These are phyloP conservation scores for Arctostaphylos glauca DNA, from an alignment of 148 eudicot genomes.

Conservation along the genomic window DNA sequence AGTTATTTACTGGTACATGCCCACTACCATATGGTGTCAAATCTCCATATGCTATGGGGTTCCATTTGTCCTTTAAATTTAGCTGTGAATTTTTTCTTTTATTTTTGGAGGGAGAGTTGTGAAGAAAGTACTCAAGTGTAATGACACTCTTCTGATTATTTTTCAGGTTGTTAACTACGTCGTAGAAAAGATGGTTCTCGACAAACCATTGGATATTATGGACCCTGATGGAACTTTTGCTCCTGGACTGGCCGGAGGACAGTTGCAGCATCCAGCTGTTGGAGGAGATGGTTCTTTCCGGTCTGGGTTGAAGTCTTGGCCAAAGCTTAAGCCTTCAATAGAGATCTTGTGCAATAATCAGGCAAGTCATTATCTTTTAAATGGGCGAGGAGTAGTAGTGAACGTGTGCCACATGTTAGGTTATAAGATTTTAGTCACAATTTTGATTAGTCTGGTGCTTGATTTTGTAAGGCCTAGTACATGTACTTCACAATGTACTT, in stretches of 20 bases:
- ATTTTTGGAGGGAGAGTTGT: not conserved
- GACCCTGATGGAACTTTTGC: constrained; percentile 56
- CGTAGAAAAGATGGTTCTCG: constrained; percentile 82
- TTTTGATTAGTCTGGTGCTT: not conserved
- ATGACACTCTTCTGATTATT: constrained; percentile 7
- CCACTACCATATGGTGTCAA: not conserved
- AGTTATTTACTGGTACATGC: not conserved
- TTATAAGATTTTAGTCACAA: not conserved
- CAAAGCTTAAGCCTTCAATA: constrained; percentile 72
- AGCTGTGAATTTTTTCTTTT: not conserved
- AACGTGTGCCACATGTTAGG: not conserved
- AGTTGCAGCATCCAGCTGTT: constrained; percentile 42
- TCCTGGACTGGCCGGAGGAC: constrained; percentile 56
- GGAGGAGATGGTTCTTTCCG: constrained; percentile 66
- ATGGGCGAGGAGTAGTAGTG: not conserved
- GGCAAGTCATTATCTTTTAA: constrained; percentile 36
- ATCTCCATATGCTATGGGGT: not conserved
- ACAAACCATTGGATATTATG: constrained; percentile 62
- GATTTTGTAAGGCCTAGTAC: not conserved
- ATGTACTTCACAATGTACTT: not conserved
- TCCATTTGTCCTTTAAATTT: not conserved
- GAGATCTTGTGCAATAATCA: constrained; percentile 95
- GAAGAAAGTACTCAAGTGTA: not conserved
- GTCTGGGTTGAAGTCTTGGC: constrained; percentile 76
- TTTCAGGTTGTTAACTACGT: constrained; percentile 85